Evolutionary conservation across 2,329 filamentous ascomycete species (phyloP).

Genomic region (Alternaria arbusti): DNA sequence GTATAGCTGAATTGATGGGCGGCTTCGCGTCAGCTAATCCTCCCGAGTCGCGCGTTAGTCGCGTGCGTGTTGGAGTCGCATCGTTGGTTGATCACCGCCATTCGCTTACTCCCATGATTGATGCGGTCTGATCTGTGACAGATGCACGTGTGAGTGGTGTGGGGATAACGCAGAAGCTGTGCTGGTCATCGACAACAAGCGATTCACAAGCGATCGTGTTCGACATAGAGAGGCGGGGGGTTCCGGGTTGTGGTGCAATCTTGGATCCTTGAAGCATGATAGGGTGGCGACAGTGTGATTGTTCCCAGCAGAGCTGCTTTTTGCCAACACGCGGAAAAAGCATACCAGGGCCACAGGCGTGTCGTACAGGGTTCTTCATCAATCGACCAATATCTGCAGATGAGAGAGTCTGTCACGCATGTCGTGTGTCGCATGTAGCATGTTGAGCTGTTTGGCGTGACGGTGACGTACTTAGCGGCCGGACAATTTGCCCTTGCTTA

Average conservation of each 20-base stretch:
- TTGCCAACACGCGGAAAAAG: neutral
- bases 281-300: neutral
- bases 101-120: neutral
- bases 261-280: conserved; percentile 64
- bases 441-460: neutral
- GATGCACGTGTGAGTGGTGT: neutral
- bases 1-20: neutral
- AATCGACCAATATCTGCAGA: neutral
- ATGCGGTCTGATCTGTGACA: neutral
- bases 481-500: neutral
- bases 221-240: conserved; percentile 68
- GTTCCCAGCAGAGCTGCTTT: neutral
- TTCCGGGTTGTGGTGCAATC: conserved; percentile 74
- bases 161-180: conserved; percentile 63
- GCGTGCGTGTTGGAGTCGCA: neutral
- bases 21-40: neutral
- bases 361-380: neutral
- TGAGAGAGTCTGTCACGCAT: neutral
- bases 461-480: neutral
- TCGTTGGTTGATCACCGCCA: neutral
- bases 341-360: neutral
- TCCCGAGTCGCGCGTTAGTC: neutral
- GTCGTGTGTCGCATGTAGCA: neutral
- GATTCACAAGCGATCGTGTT: conserved; percentile 72
- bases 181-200: conserved; percentile 74